A percentile compares a stretch with the other conserved stretches of the same genome.
These are phyloP conservation scores for Sporothrix mexicana DNA, from an alignment of 2,329 filamentous ascomycete species.

Conservation along the genomic window DNA sequence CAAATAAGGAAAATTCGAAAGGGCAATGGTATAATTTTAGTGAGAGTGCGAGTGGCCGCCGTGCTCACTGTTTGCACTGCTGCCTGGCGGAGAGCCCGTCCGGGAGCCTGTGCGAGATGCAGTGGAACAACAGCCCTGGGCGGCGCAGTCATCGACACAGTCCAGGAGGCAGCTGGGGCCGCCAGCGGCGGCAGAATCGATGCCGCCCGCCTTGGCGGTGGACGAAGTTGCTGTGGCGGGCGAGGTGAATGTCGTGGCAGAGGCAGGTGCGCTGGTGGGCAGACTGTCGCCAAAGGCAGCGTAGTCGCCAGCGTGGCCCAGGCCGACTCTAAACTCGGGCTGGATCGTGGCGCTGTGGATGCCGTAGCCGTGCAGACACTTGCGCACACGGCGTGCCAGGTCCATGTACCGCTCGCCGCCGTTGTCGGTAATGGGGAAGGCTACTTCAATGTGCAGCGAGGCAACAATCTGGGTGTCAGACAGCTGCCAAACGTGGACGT, in stretches of 20 bases:
- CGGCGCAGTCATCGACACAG: slow-evolving; percentile 57
- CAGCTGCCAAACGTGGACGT: slow-evolving; percentile 97
- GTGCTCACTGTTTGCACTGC: slow-evolving; percentile 46
- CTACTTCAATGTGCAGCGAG: slow-evolving; percentile 89
- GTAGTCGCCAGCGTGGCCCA: slow-evolving; percentile 42
- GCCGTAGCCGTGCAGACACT: slow-evolving; percentile 91
- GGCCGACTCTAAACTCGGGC: slow-evolving; percentile 77
- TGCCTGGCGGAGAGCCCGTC: slow-evolving; percentile 44
- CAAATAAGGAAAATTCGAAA: background rate
- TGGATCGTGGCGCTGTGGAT: slow-evolving; percentile 98
- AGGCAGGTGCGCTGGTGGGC: background rate
- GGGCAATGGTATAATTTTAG: slow-evolving; percentile 24
- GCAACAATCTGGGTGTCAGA: slow-evolving; percentile 94
- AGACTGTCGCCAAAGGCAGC: slow-evolving; percentile 38
- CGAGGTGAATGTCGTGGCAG: background rate
- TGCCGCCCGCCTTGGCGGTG: slow-evolving; percentile 46
- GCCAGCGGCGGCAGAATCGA: slow-evolving; percentile 32
- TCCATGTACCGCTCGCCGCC: slow-evolving; percentile 86
- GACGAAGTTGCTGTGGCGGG: slow-evolving; percentile 41
- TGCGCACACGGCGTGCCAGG: slow-evolving; percentile 79
- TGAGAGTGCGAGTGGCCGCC: slow-evolving; percentile 36
- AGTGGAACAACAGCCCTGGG: slow-evolving; percentile 53
- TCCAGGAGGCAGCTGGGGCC: slow-evolving; percentile 56
- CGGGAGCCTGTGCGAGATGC: slow-evolving; percentile 44
- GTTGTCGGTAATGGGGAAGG: slow-evolving; percentile 84